Percentiles rank a stretch among this genome's conserved stretches.
Evolutionary conservation across 2,329 filamentous ascomycete species (phyloP).

Genomic region (Xenosphaeropsis pyriputrescens): DNA sequence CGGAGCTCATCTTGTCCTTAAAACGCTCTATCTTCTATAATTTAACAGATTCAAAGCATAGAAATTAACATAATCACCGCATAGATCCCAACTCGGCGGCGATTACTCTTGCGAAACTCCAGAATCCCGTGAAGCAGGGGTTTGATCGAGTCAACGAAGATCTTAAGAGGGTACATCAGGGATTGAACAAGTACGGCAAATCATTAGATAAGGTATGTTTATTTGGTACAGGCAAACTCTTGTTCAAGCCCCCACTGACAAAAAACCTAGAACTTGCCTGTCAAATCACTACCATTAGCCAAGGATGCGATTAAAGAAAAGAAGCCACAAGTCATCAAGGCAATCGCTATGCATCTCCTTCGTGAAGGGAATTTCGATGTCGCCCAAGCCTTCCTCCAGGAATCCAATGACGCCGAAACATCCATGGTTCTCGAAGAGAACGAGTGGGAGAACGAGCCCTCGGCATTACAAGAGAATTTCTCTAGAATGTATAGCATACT

Average conservation of each 20-base stretch:
- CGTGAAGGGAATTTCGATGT: conserved; percentile 89
- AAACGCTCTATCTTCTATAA: background rate
- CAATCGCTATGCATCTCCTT: conserved; percentile 91
- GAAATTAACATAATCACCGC: conserved; percentile 1
- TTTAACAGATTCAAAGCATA: too few species aligned
- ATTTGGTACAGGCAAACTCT: background rate
- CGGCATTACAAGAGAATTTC: conserved; percentile 60
- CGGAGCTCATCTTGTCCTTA: background rate
- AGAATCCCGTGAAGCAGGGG: conserved; percentile 69
- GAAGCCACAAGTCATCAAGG: conserved; percentile 69
- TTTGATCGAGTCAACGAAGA: conserved; percentile 71
- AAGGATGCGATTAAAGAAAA: conserved; percentile 69
- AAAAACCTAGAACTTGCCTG: conserved; percentile 14
- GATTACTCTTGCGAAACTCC: conserved; percentile 66
- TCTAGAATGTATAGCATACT: conserved; percentile 84
- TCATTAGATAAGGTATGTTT: conserved; percentile 60
- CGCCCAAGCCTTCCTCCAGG: conserved; percentile 69
- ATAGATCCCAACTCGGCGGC: conserved; percentile 56
- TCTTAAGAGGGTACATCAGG: conserved; percentile 69
- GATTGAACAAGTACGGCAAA: conserved; percentile 73
- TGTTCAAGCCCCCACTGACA: background rate
- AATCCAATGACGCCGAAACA: conserved; percentile 36
- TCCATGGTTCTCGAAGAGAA: conserved; percentile 42
- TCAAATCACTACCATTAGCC: conserved; percentile 57
- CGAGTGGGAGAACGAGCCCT: too few species aligned